phyloP scores from a whole-genome alignment of 305 asterid species.

The Fraxinus nigra region DNA sequence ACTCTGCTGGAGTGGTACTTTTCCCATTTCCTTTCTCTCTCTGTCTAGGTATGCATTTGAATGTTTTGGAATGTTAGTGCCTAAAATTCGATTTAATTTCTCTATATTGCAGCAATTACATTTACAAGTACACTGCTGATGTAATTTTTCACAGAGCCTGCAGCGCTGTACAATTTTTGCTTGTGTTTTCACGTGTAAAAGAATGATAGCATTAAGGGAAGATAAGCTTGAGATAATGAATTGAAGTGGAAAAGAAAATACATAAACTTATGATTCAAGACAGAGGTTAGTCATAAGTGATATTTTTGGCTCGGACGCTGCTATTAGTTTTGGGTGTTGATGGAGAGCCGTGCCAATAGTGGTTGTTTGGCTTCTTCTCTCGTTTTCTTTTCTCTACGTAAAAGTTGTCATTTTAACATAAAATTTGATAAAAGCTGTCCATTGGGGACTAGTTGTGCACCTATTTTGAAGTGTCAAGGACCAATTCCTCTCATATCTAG shows the following conservation, averaged over 20 bases:
- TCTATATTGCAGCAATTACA: not conserved
- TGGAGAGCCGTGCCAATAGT: not conserved
- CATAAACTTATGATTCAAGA: no score
- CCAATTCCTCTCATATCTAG: not conserved
- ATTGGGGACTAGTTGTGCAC: not conserved
- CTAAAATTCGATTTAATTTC: not conserved
- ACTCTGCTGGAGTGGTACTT: constrained; percentile 65
- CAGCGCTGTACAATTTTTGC: not conserved
- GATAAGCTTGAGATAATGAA: not conserved
- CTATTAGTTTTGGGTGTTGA: not conserved
- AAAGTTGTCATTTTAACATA: not conserved
- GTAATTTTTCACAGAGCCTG: not conserved
- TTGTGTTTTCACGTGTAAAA: not conserved
- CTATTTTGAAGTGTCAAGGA: not conserved
- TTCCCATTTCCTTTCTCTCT: not conserved
- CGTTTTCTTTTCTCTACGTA: not conserved
- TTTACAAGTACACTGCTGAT: not conserved
- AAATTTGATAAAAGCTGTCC: not conserved
- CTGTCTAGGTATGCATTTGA: not conserved
- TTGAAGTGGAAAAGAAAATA: not conserved
- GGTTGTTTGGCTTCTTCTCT: not conserved
- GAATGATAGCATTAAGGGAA: not conserved
- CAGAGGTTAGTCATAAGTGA: not conserved
- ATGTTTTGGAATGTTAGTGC: not conserved
- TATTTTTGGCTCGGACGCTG: not conserved